phyloP scores from a whole-genome alignment of 208 protist genomes.

The Wallacemonas sp. region DNA sequence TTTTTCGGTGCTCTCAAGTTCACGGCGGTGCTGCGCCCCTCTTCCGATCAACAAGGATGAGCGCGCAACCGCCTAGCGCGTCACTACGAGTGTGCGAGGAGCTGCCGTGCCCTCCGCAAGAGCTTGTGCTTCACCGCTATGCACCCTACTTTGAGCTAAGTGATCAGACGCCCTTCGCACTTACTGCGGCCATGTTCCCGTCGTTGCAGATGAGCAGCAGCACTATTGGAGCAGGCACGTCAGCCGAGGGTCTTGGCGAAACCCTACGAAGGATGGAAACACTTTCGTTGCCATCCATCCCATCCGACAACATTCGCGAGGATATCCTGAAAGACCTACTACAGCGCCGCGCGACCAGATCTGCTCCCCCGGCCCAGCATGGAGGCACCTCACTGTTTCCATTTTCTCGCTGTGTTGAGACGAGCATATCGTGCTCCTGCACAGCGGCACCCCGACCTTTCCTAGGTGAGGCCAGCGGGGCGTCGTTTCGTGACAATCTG shows the following conservation, averaged over 20 bases:
- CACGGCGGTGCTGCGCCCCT: too few species aligned
- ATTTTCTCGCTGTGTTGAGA: slow-evolving; percentile 1
- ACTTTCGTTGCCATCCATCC: not conserved
- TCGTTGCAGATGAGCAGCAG: not conserved
- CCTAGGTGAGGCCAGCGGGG: not conserved
- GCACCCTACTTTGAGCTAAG: slow-evolving; percentile 24
- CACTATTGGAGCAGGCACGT: not conserved
- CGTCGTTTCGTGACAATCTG: too few species aligned
- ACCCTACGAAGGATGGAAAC: not conserved
- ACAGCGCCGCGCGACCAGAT: too few species aligned
- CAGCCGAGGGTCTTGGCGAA: not conserved
- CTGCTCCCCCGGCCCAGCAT: too few species aligned
- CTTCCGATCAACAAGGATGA: too few species aligned
- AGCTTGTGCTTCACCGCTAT: slow-evolving; percentile 41
- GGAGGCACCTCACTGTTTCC: not conserved
- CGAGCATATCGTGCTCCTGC: not conserved
- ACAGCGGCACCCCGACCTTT: not conserved
- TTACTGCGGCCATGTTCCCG: slow-evolving; percentile 4
- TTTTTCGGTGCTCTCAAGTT: too few species aligned
- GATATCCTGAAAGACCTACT: not conserved
- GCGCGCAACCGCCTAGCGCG: not conserved
- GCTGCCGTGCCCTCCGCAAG: slow-evolving; percentile 34
- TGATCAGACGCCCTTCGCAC: slow-evolving; percentile 10
- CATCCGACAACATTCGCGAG: not conserved
- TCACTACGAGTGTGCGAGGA: not conserved